Conservation (phyloP, 2,329 filamentous ascomycete species). For the Monosporascus cannonballus region DNA sequence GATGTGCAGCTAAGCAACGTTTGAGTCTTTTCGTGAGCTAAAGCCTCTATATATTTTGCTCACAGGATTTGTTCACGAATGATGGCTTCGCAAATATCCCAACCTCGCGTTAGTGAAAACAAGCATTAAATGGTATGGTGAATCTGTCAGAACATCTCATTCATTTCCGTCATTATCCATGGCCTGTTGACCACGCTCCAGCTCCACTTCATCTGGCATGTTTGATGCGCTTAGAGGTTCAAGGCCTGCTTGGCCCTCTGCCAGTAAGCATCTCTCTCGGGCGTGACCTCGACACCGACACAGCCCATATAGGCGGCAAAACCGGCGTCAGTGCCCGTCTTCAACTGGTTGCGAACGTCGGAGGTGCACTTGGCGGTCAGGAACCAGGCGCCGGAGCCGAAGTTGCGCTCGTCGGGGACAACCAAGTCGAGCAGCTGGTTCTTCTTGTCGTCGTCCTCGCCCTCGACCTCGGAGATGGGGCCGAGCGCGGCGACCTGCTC, state of each 20-base stretch:
- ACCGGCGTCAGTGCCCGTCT: conserved; percentile 32
- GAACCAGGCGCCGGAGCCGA: conserved; percentile 48
- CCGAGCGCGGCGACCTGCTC: conserved; percentile 24
- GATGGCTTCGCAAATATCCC: too few species aligned
- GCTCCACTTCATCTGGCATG: not conserved
- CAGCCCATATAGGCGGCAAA: conserved; percentile 43
- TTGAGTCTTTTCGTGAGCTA: too few species aligned
- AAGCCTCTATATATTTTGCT: too few species aligned
- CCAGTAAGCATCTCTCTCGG: not conserved
- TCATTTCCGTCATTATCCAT: too few species aligned
- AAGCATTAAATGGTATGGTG: too few species aligned
- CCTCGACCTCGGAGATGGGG: conserved; percentile 11
- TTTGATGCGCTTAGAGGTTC: too few species aligned
- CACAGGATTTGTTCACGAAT: too few species aligned
- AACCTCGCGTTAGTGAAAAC: too few species aligned
- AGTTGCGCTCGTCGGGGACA: conserved; percentile 44
- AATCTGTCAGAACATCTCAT: too few species aligned
- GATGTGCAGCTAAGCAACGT: too few species aligned
- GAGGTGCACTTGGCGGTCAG: conserved; percentile 36
- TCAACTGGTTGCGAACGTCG: conserved; percentile 27
- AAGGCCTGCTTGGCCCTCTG: not conserved
- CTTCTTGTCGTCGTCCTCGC: conserved; percentile 22
- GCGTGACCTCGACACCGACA: conserved; percentile 29
- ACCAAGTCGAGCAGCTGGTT: conserved; percentile 39
- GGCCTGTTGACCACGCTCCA: too few species aligned